These are phyloP conservation scores for Suillus subluteus DNA, from an alignment of 768 basidiomycete species.

Conservation along the genomic window DNA sequence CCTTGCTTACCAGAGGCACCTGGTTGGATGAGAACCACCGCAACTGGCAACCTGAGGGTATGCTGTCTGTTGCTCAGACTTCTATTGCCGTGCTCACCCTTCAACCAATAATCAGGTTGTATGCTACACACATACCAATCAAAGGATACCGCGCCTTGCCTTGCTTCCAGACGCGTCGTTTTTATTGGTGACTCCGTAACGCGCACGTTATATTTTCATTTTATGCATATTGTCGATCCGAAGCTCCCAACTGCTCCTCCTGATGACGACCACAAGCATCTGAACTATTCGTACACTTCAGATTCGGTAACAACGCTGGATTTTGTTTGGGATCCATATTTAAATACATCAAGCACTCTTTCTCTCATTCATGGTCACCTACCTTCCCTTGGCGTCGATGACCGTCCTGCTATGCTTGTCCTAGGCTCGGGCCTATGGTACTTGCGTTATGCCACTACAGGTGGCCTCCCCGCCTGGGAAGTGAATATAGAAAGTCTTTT, in stretches of 20 bases:
- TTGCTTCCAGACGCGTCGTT: constrained; percentile 60
- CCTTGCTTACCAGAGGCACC: constrained; percentile 69
- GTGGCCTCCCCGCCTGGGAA: constrained; percentile 81
- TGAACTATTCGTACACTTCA: constrained; percentile 57
- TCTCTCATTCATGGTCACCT: constrained; percentile 41
- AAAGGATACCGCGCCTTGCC: constrained; percentile 55
- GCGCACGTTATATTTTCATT: constrained; percentile 77
- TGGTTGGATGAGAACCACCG: constrained; percentile 72
- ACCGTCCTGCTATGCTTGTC: constrained; percentile 68
- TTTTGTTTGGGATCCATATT: constrained; percentile 88
- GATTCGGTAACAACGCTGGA: constrained; percentile 50
- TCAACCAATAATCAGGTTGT: constrained; percentile 58
- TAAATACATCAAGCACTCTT: constrained; percentile 66
- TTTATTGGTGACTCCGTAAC: constrained; percentile 90
- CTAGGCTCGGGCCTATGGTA: constrained; percentile 91
- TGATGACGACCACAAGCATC: constrained; percentile 68
- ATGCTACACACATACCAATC: constrained; percentile 72
- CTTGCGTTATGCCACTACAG: constrained; percentile 74
- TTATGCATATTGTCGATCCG: constrained; percentile 63
- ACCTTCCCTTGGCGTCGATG: constrained; percentile 4
- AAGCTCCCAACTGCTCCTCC: constrained; percentile 54
- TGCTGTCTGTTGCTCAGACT: constrained; percentile 9
- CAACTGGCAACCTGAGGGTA: constrained; percentile 91
- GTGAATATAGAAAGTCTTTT: constrained; percentile 71
- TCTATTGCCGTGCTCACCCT: constrained; percentile 13